Evolutionary conservation across 352 stramenopile genomes (phyloP).

Genomic region (Phytophthora chlamydospora): DNA sequence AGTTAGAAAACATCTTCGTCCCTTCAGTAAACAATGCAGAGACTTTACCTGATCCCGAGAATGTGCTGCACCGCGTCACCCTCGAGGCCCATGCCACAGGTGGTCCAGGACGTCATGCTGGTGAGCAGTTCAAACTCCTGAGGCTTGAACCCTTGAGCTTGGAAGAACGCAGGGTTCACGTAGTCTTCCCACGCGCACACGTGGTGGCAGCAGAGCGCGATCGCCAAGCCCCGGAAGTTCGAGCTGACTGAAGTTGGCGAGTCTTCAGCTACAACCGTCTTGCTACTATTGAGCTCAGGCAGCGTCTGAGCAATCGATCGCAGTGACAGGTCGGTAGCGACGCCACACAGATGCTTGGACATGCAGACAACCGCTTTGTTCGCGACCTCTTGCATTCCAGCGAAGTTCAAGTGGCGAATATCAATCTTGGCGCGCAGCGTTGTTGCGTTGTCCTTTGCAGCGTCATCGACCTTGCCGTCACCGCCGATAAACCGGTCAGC

Average conservation of each 20-base stretch:
- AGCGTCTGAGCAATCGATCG: slow-evolving; percentile 69
- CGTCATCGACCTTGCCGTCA: slow-evolving; percentile 25
- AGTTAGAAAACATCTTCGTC: slow-evolving; percentile 3
- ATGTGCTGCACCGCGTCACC: slow-evolving; percentile 69
- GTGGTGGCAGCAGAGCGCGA: slow-evolving; percentile 86
- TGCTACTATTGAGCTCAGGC: slow-evolving; percentile 12
- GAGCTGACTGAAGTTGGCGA: slow-evolving; percentile 30
- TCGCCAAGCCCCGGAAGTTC: slow-evolving; percentile 59
- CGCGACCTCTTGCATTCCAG: slow-evolving; percentile 58
- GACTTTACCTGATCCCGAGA: slow-evolving; percentile 68
- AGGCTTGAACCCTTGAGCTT: slow-evolving; percentile 54
- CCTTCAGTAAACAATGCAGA: neutral
- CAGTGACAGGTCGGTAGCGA: slow-evolving; percentile 83
- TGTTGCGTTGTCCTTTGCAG: slow-evolving; percentile 29
- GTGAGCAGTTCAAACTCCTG: slow-evolving; percentile 68
- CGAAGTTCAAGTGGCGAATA: slow-evolving; percentile 84
- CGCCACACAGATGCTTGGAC: slow-evolving; percentile 87
- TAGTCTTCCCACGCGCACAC: slow-evolving; percentile 81
- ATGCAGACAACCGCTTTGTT: slow-evolving; percentile 73
- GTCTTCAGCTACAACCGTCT: slow-evolving; percentile 4
- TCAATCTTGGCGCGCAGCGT: slow-evolving; percentile 82
- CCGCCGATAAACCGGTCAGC: slow-evolving; percentile 73
- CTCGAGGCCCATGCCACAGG: slow-evolving; percentile 71
- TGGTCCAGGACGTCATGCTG: slow-evolving; percentile 83
- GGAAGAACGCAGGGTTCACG: slow-evolving; percentile 66